phyloP scores from a whole-genome alignment of 2,329 filamentous ascomycete species.

The Fonsecaea nubica region DNA sequence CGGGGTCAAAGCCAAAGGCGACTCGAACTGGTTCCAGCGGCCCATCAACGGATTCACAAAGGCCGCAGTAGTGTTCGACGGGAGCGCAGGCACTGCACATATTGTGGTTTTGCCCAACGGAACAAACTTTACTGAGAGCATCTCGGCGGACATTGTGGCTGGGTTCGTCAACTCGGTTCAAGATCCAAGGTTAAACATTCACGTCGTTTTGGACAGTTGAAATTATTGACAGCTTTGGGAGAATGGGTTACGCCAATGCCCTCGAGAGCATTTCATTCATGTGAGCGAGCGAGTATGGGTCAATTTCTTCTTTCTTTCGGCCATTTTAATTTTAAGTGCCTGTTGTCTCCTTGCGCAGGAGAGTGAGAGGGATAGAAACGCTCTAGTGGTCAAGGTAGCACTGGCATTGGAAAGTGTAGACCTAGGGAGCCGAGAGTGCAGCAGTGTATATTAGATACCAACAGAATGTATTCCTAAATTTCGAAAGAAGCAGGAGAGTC shows the following conservation, averaged over 20 bases:
- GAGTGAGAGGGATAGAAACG: neutral
- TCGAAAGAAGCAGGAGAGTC: neutral
- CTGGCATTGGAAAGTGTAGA: neutral
- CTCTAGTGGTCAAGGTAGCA: neutral
- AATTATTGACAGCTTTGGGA: neutral
- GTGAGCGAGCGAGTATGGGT: neutral
- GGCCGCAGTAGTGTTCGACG: constrained; percentile 67
- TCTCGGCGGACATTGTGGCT: constrained; percentile 28
- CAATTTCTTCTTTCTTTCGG: neutral
- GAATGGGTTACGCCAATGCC: neutral
- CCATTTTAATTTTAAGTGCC: neutral
- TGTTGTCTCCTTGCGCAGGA: neutral
- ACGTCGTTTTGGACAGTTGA: constrained; percentile 26
- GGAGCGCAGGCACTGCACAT: constrained; percentile 29
- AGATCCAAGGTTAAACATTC: constrained; percentile 24
- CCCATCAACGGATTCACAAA: constrained; percentile 67
- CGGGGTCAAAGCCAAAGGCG: constrained; percentile 63
- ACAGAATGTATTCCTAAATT: neutral
- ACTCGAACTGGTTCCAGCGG: constrained; percentile 74
- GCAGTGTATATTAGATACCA: neutral
- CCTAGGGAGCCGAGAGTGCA: neutral
- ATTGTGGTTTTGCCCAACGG: constrained; percentile 34
- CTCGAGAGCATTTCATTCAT: neutral
- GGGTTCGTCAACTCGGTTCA: constrained; percentile 26
- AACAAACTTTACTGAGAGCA: constrained; percentile 32